Evolutionary conservation across 2,329 filamentous ascomycete species (phyloP).

Genomic region (Alternaria tenuissima): DNA sequence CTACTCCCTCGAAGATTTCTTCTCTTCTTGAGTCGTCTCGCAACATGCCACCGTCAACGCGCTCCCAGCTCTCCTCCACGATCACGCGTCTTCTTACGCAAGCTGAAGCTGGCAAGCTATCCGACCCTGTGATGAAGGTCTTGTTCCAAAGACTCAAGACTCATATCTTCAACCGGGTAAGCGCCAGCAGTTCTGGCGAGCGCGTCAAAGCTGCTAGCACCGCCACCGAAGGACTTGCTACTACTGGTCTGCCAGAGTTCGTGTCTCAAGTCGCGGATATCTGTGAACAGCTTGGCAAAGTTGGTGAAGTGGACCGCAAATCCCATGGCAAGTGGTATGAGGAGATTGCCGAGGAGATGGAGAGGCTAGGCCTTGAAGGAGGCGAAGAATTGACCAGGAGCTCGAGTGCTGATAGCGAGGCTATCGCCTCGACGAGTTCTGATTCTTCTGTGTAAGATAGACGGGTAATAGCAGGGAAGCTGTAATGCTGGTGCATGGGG

Average conservation of each 20-base stretch:
- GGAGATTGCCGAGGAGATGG: constrained; percentile 65
- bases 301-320: constrained; percentile 72
- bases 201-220: constrained; percentile 73
- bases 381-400: constrained; percentile 38
- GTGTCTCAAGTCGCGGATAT: constrained; percentile 73
- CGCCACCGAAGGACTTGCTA: constrained; percentile 73
- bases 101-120: constrained; percentile 59
- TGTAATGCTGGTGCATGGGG: background rate
- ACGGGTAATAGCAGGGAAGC: background rate
- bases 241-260: constrained; percentile 76
- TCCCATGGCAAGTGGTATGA: constrained; percentile 77
- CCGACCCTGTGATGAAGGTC: constrained; percentile 71
- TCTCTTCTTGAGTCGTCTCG: constrained; percentile 59
- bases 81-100: constrained; percentile 62
- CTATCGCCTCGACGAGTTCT: constrained; percentile 8
- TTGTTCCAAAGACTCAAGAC: constrained; percentile 72
- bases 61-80: constrained; percentile 54
- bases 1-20: constrained; percentile 55
- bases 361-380: constrained; percentile 45
- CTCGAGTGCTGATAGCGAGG: constrained; percentile 35
- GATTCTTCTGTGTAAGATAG: background rate
- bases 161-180: constrained; percentile 71
- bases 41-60: constrained; percentile 59
- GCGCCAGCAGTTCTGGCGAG: constrained; percentile 72
- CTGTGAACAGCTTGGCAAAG: constrained; percentile 71